Base-by-base conservation (phyloP, 1,284 basidiomycete genomes). In the Cryptococcus wingfieldii region DNA sequence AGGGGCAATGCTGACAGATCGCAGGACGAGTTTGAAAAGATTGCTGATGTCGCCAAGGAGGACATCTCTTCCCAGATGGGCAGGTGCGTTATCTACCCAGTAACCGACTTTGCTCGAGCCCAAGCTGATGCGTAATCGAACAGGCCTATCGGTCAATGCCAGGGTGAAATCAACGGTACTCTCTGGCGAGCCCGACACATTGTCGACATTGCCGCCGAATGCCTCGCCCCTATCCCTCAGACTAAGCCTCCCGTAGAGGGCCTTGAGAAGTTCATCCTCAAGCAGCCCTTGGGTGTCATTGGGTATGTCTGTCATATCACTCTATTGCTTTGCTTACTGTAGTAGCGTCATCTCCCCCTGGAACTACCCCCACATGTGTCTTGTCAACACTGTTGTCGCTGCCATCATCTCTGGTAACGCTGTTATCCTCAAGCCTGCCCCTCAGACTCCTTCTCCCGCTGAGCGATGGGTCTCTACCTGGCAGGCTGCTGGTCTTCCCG, bases 341-440 rank as follows among this genome's bases (percentile, higher is more conserved):
- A 63, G 69, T 47, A 63, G 69, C 47, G 63, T 64, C 19, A 61
- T 74, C 54, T 69, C 68, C 0, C 69, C 73, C 6, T 68, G 56
- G 71, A 92, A 89, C 76, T 95, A 84, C 76, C 92, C 92, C 0
- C 94, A 91, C 78, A 84, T 96, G 48, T 86, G 86, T 46, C 84
- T 89, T 38, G 83, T 97, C 74, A 97, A 97, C 77, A 86, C 89
- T 2, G 85, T 97, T 53, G 82, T 97, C 34, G 93, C 93, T 2
- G 90, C 91, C 1, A 79, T 97, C 58, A 80, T 95, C 39, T 84
- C 90, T 5, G 79, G 94, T 28, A 97, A 98, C 74, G 79, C 89
- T 0, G 89, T 97, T 14, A 77, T 97, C 49, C 80, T 97, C 71
- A 98, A 97, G 76, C 92, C 94, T 0, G 94, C 92, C 3, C 94